Conservation (phyloP, 192 early-diverging fungal species). For the Lobosporangium transversale region DNA sequence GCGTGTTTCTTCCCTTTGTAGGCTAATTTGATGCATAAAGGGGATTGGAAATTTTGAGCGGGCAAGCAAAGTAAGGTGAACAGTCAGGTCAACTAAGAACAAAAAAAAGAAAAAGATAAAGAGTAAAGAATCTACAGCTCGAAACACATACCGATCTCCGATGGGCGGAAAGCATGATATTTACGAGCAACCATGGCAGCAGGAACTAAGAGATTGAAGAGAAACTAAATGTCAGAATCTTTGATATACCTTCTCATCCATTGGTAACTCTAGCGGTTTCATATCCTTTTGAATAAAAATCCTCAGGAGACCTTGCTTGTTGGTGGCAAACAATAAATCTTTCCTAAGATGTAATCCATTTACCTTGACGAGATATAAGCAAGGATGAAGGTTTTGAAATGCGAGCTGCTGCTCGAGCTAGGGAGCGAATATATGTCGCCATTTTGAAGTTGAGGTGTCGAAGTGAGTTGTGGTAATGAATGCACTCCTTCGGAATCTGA, state of each 20-base stretch:
- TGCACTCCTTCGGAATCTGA: slow-evolving; percentile 19
- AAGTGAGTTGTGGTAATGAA: not conserved
- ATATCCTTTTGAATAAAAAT: too few species aligned
- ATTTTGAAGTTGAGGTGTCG: slow-evolving; percentile 2
- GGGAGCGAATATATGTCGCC: slow-evolving; percentile 34
- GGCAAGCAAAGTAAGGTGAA: too few species aligned
- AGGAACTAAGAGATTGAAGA: slow-evolving; percentile 14
- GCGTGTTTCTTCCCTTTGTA: slow-evolving; percentile 51
- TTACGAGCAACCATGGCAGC: slow-evolving; percentile 35
- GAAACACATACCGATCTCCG: slow-evolving; percentile 34
- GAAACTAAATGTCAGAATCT: not conserved
- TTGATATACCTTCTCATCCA: too few species aligned
- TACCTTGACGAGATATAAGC: slow-evolving; percentile 36
- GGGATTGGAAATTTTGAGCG: too few species aligned
- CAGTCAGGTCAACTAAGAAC: not conserved
- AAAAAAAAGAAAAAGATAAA: not conserved
- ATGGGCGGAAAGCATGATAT: slow-evolving; percentile 47
- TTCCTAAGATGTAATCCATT: too few species aligned
- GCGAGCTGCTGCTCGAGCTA: slow-evolving; percentile 40
- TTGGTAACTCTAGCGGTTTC: too few species aligned
- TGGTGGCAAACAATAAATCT: not conserved
- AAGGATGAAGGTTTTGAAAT: slow-evolving; percentile 14
- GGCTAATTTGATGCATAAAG: slow-evolving; percentile 1
- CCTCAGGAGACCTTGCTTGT: not conserved
- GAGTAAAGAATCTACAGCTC: too few species aligned